These are phyloP conservation scores for Wickerhamomyces silvicola DNA, from an alignment of 805 yeast genomes.

Conservation along the genomic window DNA sequence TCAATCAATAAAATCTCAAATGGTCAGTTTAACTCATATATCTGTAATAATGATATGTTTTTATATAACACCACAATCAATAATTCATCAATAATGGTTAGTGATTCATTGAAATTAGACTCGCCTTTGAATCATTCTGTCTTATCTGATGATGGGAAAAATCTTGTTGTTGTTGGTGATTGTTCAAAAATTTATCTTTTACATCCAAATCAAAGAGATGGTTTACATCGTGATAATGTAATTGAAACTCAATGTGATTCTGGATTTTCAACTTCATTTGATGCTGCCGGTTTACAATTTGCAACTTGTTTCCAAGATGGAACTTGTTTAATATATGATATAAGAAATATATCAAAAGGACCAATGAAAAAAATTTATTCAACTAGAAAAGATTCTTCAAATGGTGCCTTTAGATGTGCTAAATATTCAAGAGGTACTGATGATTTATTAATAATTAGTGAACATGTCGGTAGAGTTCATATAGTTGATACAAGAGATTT, in stretches of 20 bases:
- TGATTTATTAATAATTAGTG: conserved; percentile 71
- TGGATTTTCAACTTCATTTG: conserved; percentile 79
- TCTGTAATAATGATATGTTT: conserved; percentile 79
- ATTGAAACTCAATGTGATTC: conserved; percentile 60
- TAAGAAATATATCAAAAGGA: conserved; percentile 45
- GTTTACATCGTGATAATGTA: conserved; percentile 27
- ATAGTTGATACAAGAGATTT: conserved; percentile 72
- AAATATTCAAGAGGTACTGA: conserved; percentile 62
- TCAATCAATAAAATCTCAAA: conserved; percentile 39
- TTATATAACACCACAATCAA: conserved; percentile 59
- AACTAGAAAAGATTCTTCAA: conserved; percentile 46
- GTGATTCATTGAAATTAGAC: conserved; percentile 42
- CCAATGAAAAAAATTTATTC: conserved; percentile 54
- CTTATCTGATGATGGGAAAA: conserved; percentile 55
- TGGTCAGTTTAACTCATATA: conserved; percentile 46
- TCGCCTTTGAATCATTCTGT: conserved; percentile 73
- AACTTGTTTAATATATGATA: conserved; percentile 65
- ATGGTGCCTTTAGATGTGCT: conserved; percentile 63
- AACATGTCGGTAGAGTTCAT: conserved; percentile 85
- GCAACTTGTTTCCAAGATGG: conserved; percentile 88
- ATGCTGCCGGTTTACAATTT: conserved; percentile 66
- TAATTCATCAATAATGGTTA: conserved; percentile 38
- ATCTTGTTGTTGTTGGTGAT: conserved; percentile 71
- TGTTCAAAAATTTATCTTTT: conserved; percentile 54
- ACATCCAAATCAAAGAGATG: conserved; percentile 29